Conservation (phyloP, 306 rosid genomes). For the Glycyrrhiza uralensis region DNA sequence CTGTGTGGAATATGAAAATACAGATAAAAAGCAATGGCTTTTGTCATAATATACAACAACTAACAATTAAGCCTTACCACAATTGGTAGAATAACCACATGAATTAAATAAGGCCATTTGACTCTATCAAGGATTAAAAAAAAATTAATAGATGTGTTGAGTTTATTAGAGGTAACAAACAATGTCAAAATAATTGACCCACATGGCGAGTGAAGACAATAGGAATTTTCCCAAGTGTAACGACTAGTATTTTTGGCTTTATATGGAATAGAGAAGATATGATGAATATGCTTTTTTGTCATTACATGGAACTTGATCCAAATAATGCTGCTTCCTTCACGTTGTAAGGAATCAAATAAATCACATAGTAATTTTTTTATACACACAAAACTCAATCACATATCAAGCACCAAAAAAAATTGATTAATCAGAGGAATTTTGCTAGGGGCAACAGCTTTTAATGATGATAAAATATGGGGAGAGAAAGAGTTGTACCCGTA, state of each 20-base stretch:
- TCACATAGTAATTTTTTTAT: neutral
- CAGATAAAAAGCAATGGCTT: neutral
- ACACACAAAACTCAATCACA: neutral
- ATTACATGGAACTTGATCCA: conserved; percentile 13
- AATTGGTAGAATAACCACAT: neutral
- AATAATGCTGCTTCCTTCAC: neutral
- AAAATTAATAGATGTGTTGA: neutral
- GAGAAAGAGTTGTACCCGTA: conserved; percentile 2
- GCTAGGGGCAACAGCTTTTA: neutral
- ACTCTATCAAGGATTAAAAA: neutral
- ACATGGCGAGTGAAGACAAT: conserved; percentile 22
- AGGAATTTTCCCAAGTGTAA: conserved; percentile 27
- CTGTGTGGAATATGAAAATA: neutral
- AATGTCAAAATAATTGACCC: neutral
- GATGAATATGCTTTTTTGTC: conserved; percentile 29
- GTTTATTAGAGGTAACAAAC: neutral
- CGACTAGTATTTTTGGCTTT: conserved; percentile 33
- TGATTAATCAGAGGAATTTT: neutral
- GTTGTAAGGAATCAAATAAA: conserved; percentile 15
- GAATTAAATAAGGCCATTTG: neutral
- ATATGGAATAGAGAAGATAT: conserved; percentile 14
- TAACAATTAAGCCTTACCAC: neutral
- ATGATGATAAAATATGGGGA: neutral
- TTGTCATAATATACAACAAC: neutral
- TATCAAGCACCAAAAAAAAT: neutral